phyloP scores from a whole-genome alignment of 208 protist genomes.

The Acanthamoeba triangularis region DNA sequence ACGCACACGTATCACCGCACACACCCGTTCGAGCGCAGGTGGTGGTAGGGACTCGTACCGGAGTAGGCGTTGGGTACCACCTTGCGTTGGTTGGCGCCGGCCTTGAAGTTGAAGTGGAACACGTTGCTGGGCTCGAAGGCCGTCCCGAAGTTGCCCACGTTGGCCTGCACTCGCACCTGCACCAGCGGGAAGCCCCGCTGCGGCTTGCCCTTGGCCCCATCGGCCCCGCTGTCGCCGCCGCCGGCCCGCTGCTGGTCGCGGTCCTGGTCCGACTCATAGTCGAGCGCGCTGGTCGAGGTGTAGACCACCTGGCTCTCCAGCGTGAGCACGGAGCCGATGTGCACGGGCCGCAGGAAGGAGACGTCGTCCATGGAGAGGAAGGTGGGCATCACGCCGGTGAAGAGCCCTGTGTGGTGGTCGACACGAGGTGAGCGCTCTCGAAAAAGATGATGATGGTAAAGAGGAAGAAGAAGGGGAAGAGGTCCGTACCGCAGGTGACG shows the following conservation, averaged over 20 bases:
- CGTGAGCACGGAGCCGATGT: conserved; percentile 66
- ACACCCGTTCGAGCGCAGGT: background rate
- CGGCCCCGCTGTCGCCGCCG: no score
- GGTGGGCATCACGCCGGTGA: conserved; percentile 25
- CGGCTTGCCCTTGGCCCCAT: background rate
- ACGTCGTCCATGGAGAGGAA: conserved; percentile 78
- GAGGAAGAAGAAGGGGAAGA: background rate
- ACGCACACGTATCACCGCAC: background rate
- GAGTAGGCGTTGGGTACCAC: conserved; percentile 68
- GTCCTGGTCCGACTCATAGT: conserved; percentile 24
- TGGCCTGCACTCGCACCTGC: conserved; percentile 66
- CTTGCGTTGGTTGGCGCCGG: background rate
- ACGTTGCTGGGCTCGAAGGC: conserved; percentile 38
- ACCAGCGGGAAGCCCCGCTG: conserved; percentile 55
- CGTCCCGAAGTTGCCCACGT: conserved; percentile 32
- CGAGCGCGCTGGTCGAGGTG: background rate
- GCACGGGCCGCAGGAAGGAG: conserved; percentile 44
- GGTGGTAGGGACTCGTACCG: background rate
- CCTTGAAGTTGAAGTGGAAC: conserved; percentile 75
- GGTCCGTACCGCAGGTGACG: conserved; percentile 40
- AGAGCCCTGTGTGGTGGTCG: background rate
- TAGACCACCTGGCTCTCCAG: conserved; percentile 64
- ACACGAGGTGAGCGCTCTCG: no score
- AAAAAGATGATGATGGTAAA: background rate
- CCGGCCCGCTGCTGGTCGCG: background rate